phyloP scores from a whole-genome alignment of 352 stramenopile species.

The Phytophthora aleatoria region DNA sequence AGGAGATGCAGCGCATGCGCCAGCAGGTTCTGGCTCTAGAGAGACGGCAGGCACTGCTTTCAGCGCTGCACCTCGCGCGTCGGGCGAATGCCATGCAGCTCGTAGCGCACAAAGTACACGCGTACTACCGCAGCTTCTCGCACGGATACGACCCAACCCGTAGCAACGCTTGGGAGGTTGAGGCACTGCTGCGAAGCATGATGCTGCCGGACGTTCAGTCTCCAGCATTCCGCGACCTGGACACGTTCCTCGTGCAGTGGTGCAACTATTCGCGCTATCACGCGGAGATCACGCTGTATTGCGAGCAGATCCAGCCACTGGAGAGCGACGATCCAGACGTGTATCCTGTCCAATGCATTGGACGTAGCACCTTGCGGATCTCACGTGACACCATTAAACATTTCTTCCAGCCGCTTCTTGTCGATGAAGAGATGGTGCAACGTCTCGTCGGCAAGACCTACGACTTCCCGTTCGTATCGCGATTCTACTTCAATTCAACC shows the following conservation, averaged over 20 bases:
- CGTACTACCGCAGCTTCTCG: slow-evolving; percentile 59
- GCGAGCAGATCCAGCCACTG: slow-evolving; percentile 43
- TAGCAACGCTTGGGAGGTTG: slow-evolving; percentile 26
- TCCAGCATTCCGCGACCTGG: slow-evolving; percentile 50
- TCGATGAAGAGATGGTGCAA: slow-evolving; percentile 67
- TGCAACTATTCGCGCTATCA: slow-evolving; percentile 70
- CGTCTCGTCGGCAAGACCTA: slow-evolving; percentile 64
- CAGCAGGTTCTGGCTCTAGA: slow-evolving; percentile 53
- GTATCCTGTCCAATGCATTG: slow-evolving; percentile 49
- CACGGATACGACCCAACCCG: slow-evolving; percentile 47
- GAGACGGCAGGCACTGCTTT: slow-evolving; percentile 45
- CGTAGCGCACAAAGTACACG: slow-evolving; percentile 42
- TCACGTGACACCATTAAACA: slow-evolving; percentile 65
- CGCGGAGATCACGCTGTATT: slow-evolving; percentile 41
- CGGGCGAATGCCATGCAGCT: slow-evolving; percentile 47
- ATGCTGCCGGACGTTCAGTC: slow-evolving; percentile 58
- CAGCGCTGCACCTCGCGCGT: slow-evolving; percentile 48
- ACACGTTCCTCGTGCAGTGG: slow-evolving; percentile 62
- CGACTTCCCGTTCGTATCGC: slow-evolving; percentile 53
- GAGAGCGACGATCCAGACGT: slow-evolving; percentile 38
- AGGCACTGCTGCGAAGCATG: slow-evolving; percentile 51
- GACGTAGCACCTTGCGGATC: slow-evolving; percentile 55
- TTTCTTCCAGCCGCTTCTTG: slow-evolving; percentile 62
- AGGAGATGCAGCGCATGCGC: slow-evolving; percentile 39
- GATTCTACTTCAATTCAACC: slow-evolving; percentile 59